Conservation (phyloP, 1,139 yeast genomes). For the Blastobotrys elegans region DNA sequence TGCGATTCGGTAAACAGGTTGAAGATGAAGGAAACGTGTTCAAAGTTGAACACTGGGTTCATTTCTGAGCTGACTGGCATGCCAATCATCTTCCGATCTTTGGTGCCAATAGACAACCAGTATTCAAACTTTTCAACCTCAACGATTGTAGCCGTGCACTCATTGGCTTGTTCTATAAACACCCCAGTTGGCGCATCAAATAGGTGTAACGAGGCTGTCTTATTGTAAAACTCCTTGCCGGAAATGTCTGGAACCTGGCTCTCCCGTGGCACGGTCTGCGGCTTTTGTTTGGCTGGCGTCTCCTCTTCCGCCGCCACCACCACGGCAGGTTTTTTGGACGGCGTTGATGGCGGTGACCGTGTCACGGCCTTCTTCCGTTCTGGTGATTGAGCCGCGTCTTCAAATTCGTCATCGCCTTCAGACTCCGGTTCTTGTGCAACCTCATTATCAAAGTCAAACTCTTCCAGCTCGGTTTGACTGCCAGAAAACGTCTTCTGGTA, state of each 20-base stretch:
- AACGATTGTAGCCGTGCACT: slow-evolving; percentile 38
- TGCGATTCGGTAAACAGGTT: slow-evolving; percentile 42
- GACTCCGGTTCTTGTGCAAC: not conserved
- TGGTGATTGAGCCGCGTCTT: slow-evolving; percentile 6
- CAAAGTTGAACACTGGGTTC: slow-evolving; percentile 62
- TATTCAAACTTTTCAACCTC: slow-evolving; percentile 51
- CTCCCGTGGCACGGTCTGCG: slow-evolving; percentile 8
- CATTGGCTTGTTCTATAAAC: slow-evolving; percentile 44
- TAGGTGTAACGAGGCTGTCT: slow-evolving; percentile 44
- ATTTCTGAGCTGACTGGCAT: slow-evolving; percentile 45
- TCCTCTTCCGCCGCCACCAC: slow-evolving; percentile 1
- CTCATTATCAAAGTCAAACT: slow-evolving; percentile 41
- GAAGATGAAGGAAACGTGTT: slow-evolving; percentile 58
- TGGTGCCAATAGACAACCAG: slow-evolving; percentile 43
- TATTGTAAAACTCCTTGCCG: slow-evolving; percentile 6
- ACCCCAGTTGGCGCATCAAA: slow-evolving; percentile 52
- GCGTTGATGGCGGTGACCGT: not conserved
- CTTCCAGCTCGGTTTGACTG: slow-evolving; percentile 46
- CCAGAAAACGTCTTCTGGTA: slow-evolving; percentile 56
- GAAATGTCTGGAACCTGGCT: slow-evolving; percentile 6
- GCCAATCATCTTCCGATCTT: slow-evolving; percentile 35
- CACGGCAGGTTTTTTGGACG: not conserved
- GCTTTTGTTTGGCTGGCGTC: slow-evolving; percentile 17
- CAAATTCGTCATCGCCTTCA: slow-evolving; percentile 3
- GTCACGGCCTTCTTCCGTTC: not conserved